Evolutionary conservation across 2,329 filamentous ascomycete genomes (phyloP), one percentile per base, ranked within the genome.

Genomic region (Aciculosporium take): DNA sequence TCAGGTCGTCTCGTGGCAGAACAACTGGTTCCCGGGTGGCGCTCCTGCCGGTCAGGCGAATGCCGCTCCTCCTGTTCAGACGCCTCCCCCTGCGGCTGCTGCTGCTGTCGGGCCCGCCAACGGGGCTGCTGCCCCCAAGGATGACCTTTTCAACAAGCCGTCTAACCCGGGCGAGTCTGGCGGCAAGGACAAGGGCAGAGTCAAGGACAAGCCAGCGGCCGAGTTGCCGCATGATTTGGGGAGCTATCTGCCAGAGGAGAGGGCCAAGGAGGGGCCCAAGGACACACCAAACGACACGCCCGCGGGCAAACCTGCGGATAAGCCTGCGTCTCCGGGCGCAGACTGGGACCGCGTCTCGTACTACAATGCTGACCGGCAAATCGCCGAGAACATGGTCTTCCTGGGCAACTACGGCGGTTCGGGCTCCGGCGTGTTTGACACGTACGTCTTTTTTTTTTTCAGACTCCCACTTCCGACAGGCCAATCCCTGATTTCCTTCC

Each of bases 1-100:
- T 43, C 44, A 72, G 36, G 61, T 68, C 4, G 67, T 71, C 21
- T 69, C 71, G 7, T 81, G 76, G 76, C 55, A 60, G 41, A 81
- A 81, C 59, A 60, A 67, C 47, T 79, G 65, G 41, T 61, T 59
- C 44, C n/a, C n/a, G n/a, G n/a, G 71, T 67, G 33, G 35, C 17
- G 17, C 42, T 17, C 56, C 58, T n/a, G 43, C 48, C 8, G 45
- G 51, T 18, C 40, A 52, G 33, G 20, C 47, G 28, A 40, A 44
- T 18, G 38, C 49, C 18, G 27, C 49, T 3, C 12, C 29, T 7
- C 29, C 29, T 4, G 29, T 15, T 6, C n/a, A n/a, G n/a, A n/a
- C n/a, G n/a, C n/a, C n/a, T n/a, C 34, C 15, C 1, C 21, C 34
- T 12, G 7, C 34, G 24, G 36, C 48, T 23, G 35, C 49, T 15